Evolutionary conservation across 306 rosid genomes (phyloP), one percentile per base, ranked within the genome.

Genomic region (Pachyrhizus erosus): DNA sequence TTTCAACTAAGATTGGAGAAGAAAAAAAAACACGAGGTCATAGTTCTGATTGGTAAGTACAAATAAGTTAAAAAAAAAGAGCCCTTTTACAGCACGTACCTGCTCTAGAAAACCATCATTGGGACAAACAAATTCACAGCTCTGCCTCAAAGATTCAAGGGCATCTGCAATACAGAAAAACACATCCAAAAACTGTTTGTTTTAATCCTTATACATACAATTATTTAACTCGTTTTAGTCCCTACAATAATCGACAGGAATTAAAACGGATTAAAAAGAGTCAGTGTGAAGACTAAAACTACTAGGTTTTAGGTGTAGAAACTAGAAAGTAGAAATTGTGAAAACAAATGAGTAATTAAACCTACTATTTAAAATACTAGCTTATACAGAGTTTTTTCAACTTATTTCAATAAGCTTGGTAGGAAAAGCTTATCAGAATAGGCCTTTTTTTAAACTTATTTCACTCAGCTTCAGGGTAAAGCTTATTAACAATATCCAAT

Each of bases 71-170:
- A 24, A 17, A 60, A 76, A 8, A 48, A 23, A 75, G 45, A 34
- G 72, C 61, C 7, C 83, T 66, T 46, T 70, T 72, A 75, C 73
- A 33, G 83, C 54, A 75, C 77, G 64, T 75, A 93, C 99, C 98
- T 96, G 98, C 73, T 92, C 96, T 68, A 92, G 81, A 88, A 96
- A 96, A 42, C 98, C 99, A 76, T 96, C 99, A 86, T 96, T 96
- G 67, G 99, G 99, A 83, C 97, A 93, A 83, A 96, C 99, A 85
- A 69, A 83, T 78, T 88, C 94, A 74, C 92, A 91, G 88, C 94
- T 90, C 77, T 92, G 86, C 83, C 84, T 85, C 78, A 96, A 81
- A 34, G 98, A 96, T 77, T 73, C 91, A 84, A 96, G 91, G 43
- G 99, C 98, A 87, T 91, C 99, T 95, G 90, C 82, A 84, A 76